Evolutionary conservation across 2,329 filamentous ascomycete species (phyloP), one percentile per base, ranked within the genome.

Genomic region (Aureobasidium pullulans): DNA sequence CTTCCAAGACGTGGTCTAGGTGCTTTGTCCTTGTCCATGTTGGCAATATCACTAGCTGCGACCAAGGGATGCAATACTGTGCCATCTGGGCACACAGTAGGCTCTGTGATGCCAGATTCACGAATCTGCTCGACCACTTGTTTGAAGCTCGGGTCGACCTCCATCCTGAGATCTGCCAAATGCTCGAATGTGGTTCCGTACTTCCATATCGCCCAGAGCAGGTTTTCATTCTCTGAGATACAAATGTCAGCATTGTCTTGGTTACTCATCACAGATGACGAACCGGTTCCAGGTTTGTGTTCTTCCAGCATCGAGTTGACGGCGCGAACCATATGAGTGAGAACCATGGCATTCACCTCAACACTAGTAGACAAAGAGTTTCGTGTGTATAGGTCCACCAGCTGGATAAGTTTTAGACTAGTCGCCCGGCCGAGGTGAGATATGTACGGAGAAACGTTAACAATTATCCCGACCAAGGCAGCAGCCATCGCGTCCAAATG

Each of bases 301-400:
- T 96, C 89, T 73, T 97, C 94, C 39, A 97, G 78, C 44, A 96
- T 88, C 1, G 90, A 84, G 70, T 94, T 96, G 68, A 97, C 85
- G 0, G 90, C 92, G 69, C 96, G 90, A 9, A 99, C 79, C 29
- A 97, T 75, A 0, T 91, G 92, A 50, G 85, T 82, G 6, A 99
- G 78, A 4, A 97, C 81, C 34, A 79, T 77, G 69, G 97, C 89
- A 65, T 99, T 99, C 39, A 84, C 88, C 61, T 99, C 94, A 70
- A 95, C 96, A 0, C 97, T 78, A 66, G 96, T 91, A 65, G 97
- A 79, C 32, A 97, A 76, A 31, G 47, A 53, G 48, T 53, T 52
- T 9, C 57, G 57, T 11, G 57, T 53, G 42, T 53, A 52, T 4
- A 53, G 34, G 19, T 60, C 57, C 15, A 60, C 28, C 1, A 60